Conservation (phyloP, 441 rosid genomes). For the Pelargonium citronellum region DNA sequence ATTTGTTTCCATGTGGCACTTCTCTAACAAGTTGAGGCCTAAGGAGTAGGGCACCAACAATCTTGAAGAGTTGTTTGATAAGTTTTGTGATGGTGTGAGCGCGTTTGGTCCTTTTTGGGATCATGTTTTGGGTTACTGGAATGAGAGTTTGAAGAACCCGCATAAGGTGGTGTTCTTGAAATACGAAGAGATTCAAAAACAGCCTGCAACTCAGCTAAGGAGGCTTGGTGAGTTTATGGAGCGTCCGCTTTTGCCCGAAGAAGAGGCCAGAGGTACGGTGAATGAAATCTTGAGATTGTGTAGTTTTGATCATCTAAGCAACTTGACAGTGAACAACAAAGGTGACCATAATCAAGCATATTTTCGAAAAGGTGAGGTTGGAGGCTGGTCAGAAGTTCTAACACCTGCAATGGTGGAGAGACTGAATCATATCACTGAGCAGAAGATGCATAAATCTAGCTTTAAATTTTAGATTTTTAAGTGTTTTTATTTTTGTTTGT, state of each 20-base stretch:
- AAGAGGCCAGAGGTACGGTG: neutral
- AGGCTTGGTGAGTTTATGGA: constrained; percentile 25
- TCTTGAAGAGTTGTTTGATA: constrained; percentile 3
- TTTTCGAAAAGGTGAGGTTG: neutral
- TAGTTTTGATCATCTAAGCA: neutral
- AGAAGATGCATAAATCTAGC: neutral
- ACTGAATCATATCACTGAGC: neutral
- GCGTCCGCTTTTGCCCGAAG: too few species aligned
- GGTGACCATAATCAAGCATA: neutral
- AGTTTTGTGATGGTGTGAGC: constrained; percentile 3
- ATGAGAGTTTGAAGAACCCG: constrained; percentile 1
- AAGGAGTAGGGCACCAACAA: too few species aligned
- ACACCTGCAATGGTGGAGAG: neutral
- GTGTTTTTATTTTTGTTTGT: too few species aligned
- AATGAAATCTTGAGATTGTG: neutral
- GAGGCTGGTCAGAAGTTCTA: neutral
- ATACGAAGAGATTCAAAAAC: constrained; percentile 28
- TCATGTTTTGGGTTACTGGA: neutral
- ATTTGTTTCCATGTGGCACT: too few species aligned
- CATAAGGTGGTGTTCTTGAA: constrained; percentile 20
- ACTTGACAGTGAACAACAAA: neutral
- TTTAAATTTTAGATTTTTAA: too few species aligned
- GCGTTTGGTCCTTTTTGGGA: too few species aligned
- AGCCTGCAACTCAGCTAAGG: neutral
- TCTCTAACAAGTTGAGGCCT: too few species aligned